phyloP scores from a whole-genome alignment of 768 basidiomycete genomes.

The Kwoniella dendrophila region DNA sequence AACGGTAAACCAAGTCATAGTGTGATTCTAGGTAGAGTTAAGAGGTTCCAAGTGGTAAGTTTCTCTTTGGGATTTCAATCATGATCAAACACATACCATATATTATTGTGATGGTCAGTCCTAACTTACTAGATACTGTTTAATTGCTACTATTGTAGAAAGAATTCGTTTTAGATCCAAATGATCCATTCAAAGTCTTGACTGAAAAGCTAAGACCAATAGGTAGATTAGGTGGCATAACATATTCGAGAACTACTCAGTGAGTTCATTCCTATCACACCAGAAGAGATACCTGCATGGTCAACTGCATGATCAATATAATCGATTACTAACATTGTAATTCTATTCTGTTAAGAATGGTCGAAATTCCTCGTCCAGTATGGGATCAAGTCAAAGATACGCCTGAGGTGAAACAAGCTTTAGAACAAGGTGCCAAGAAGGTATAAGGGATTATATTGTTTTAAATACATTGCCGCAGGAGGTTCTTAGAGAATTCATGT shows the following conservation, averaged over 20 bases:
- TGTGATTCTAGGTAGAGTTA: constrained; percentile 53
- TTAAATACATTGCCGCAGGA: not conserved
- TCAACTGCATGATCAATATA: too few relatives aligned
- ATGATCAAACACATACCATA: not conserved
- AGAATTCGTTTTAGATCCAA: constrained; percentile 43
- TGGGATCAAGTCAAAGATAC: constrained; percentile 58
- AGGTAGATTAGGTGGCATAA: constrained; percentile 62
- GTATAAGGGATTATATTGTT: not conserved
- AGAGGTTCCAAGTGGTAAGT: constrained; percentile 53
- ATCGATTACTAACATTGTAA: too few relatives aligned
- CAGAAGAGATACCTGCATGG: too few relatives aligned
- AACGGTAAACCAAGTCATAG: constrained; percentile 32
- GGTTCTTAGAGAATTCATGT: not conserved
- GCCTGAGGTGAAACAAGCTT: constrained; percentile 30
- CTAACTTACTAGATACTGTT: not conserved
- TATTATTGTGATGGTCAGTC: not conserved
- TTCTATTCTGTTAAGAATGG: constrained; percentile 25
- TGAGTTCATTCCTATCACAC: constrained; percentile 17
- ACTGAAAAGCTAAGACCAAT: constrained; percentile 51
- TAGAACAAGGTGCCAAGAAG: constrained; percentile 23
- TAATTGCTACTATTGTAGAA: constrained; percentile 23
- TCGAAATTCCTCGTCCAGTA: constrained; percentile 57
- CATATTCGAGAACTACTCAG: constrained; percentile 43
- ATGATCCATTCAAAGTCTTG: constrained; percentile 40
- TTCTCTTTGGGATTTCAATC: not conserved